These are phyloP conservation scores for Cronartium quercuum DNA, from an alignment of 1,284 basidiomycete species.

Conservation along the genomic window DNA sequence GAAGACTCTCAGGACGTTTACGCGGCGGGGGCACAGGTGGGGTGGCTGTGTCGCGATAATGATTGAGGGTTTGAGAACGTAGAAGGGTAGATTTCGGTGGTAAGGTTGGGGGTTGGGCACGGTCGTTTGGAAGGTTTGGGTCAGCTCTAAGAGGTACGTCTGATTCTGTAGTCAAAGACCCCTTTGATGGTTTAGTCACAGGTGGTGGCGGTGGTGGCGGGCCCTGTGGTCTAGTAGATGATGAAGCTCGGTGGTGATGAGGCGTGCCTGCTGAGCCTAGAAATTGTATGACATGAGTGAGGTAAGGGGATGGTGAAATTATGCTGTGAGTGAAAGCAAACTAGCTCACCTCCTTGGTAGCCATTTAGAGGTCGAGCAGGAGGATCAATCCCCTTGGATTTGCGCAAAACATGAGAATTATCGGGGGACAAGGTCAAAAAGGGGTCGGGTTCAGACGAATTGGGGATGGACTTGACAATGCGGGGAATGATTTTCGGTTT, in stretches of 20 bases:
- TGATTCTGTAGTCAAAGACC: not conserved
- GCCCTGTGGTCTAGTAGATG: not conserved
- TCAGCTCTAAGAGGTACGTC: not conserved
- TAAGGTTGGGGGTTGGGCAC: not conserved
- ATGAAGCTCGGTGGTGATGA: not conserved
- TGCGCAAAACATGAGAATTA: no score
- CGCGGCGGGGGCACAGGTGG: conserved; percentile 14
- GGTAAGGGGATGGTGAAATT: no score
- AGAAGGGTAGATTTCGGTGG: not conserved
- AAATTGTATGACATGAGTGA: not conserved
- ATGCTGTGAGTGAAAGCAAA: not conserved
- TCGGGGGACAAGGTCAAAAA: not conserved
- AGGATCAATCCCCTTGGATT: no score
- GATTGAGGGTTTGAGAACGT: conserved; percentile 26
- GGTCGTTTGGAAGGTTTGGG: not conserved
- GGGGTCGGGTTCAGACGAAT: not conserved
- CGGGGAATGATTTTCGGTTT: not conserved
- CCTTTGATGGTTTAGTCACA: not conserved
- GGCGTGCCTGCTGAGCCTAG: not conserved
- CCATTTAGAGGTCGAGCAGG: not conserved
- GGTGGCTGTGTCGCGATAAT: not conserved
- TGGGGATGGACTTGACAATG: not conserved
- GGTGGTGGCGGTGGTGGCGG: not conserved
- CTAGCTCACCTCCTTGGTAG: not conserved
- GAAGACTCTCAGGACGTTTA: conserved; percentile 13